Evolutionary conservation across 2,329 filamentous ascomycete genomes (phyloP), one percentile per base, ranked within the genome.

Genomic region (Colletotrichum lentis): DNA sequence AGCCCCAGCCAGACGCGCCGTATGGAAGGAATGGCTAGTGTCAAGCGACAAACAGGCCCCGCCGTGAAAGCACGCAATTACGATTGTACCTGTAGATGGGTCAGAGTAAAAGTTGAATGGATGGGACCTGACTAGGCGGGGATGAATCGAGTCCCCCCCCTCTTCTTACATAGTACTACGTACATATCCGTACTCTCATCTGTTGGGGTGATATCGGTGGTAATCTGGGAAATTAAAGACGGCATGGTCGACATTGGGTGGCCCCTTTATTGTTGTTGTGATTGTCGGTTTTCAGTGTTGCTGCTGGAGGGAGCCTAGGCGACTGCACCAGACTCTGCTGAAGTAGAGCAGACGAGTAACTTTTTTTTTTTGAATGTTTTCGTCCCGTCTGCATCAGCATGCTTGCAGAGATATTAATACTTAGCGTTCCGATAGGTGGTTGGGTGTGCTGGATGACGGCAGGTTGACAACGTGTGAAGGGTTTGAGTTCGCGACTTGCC

Each of bases 61-160:
- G 62, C 61, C n/a, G 37, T 20, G 50, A 35, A 54, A 68, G 65
- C 65, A 68, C 61, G 65, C 65, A 55, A 68, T 64, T 60, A 62
- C 55, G 43, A 49, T 59, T 60, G 61, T 24, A 24, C 24, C 24
- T 2, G 24, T 49, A 59, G 47, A 47, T 50, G 55, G 39, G 31
- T 47, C 27, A 27, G 14, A 31, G 16, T 22, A 20, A 11, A 14
- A 14, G 12, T 22, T 20, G 22, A 47, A 43, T 41, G 20, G 22
- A 46, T 22, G 54, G 63, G 61, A 22, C 61, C 65, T 67, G 61
- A 54, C 61, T 67, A 59, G 54, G 54, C 54, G 47, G 54, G 60
- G 54, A 50, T 49, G 41, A 24, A 50, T 64, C 63, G 64, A 58
- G 59, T 43, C 44, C 55, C 55, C n/a, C 43, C 12, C 22, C 8